phyloP scores from a whole-genome alignment of 164 flowering plant genomes.

The Vitis cinerea region DNA sequence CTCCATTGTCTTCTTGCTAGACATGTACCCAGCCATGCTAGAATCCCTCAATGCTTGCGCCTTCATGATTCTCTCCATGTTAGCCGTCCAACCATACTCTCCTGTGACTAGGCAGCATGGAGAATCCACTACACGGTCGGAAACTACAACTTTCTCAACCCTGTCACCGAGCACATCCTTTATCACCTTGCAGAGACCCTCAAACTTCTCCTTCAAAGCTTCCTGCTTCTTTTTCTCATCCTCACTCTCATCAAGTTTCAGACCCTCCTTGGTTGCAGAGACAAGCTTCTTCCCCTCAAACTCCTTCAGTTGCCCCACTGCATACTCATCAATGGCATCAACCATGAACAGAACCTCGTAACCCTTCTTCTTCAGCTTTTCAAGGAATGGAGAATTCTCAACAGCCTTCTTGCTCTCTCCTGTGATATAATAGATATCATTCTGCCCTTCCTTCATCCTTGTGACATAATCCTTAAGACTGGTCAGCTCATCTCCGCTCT shows the following conservation, averaged over 20 bases:
- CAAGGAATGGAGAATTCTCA: slow-evolving; percentile 9
- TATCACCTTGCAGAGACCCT: slow-evolving; percentile 10
- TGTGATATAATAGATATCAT: slow-evolving; percentile 2
- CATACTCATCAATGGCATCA: slow-evolving; percentile 5
- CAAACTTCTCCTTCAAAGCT: slow-evolving; percentile 6
- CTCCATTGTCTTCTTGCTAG: slow-evolving; percentile 13
- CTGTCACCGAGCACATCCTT: slow-evolving; percentile 7
- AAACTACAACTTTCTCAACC: slow-evolving; percentile 6
- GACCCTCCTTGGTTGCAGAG: not conserved
- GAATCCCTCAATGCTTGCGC: slow-evolving; percentile 9
- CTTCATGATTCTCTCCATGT: not conserved
- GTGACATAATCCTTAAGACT: slow-evolving; percentile 11
- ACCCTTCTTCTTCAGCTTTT: slow-evolving; percentile 10
- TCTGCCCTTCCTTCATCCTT: slow-evolving; percentile 11
- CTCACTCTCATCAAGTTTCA: slow-evolving; percentile 6
- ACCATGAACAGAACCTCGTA: slow-evolving; percentile 6
- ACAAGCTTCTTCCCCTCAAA: not conserved
- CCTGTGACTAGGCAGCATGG: slow-evolving; percentile 9
- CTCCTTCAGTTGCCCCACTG: slow-evolving; percentile 9
- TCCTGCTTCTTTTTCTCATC: slow-evolving; percentile 7
- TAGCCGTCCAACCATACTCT: slow-evolving; percentile 8
- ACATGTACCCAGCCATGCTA: slow-evolving; percentile 8
- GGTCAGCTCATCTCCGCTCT: slow-evolving; percentile 7
- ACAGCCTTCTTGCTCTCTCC: slow-evolving; percentile 6
- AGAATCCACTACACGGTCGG: slow-evolving; percentile 9